These are phyloP conservation scores for Pleurotus sapidus DNA, from an alignment of 768 basidiomycete genomes.

Conservation along the genomic window DNA sequence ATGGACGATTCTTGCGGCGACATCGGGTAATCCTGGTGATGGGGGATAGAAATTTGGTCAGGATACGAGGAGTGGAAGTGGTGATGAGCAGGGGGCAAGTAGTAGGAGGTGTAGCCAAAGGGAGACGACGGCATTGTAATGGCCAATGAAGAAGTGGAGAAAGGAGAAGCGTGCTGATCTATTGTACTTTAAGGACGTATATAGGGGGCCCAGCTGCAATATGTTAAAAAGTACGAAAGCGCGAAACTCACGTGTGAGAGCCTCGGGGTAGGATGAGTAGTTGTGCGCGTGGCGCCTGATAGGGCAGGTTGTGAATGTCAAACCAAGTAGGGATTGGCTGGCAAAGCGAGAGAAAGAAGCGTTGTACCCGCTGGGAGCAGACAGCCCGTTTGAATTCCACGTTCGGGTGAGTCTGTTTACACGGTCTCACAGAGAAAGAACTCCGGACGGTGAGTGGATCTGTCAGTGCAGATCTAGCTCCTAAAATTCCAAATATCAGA, in stretches of 20 bases:
- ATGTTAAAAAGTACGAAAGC: slow-evolving; percentile 6
- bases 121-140: slow-evolving; percentile 27
- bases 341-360: slow-evolving; percentile 10
- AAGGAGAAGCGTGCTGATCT: slow-evolving; percentile 4
- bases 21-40: slow-evolving; percentile 29
- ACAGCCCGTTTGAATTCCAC: slow-evolving; percentile 8
- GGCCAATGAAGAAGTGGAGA: slow-evolving; percentile 5
- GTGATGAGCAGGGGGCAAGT: slow-evolving; percentile 26
- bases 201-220: not conserved
- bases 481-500: not conserved
- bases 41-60: slow-evolving; percentile 23
- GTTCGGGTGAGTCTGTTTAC: slow-evolving; percentile 5
- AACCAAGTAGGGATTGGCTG: slow-evolving; percentile 16
- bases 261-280: not conserved
- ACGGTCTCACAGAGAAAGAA: slow-evolving; percentile 2
- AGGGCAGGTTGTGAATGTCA: slow-evolving; percentile 19
- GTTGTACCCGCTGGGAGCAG: not conserved
- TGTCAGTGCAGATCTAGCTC: not conserved
- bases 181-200: slow-evolving; percentile 4
- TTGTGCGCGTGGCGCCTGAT: slow-evolving; percentile 19
- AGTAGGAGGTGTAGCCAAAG: slow-evolving; percentile 33
- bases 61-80: slow-evolving; percentile 16
- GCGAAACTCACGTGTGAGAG: slow-evolving; percentile 10
- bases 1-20: slow-evolving; percentile 39
- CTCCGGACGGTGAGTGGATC: slow-evolving; percentile 1